Conservation (phyloP, 768 basidiomycete species). For the Leccinum barrowsii region DNA sequence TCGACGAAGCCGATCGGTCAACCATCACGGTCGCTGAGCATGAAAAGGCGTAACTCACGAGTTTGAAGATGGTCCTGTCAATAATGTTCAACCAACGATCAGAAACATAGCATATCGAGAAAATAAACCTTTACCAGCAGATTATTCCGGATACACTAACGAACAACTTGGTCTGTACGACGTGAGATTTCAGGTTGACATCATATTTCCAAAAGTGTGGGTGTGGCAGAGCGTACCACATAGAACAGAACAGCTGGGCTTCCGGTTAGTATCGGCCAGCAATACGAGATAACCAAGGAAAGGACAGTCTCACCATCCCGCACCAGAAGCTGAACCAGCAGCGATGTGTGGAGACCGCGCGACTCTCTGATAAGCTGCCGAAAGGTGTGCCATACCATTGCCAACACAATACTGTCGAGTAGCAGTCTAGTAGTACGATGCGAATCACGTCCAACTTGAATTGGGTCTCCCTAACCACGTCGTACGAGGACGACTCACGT, state of each 20-base stretch:
- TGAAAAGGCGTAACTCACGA: not conserved
- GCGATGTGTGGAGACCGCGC: not conserved
- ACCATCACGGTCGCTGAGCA: not conserved
- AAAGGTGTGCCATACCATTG: slow-evolving; percentile 1
- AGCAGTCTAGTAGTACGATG: slow-evolving; percentile 4
- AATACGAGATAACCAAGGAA: not conserved
- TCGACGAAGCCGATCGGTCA: not conserved
- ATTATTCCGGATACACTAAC: slow-evolving; percentile 4
- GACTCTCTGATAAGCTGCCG: not conserved
- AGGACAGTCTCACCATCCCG: slow-evolving; percentile 2
- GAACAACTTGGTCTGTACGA: slow-evolving; percentile 1
- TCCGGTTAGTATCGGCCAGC: not conserved
- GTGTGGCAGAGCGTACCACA: not conserved
- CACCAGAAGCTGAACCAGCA: too few relatives aligned
- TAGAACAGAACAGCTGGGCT: slow-evolving; percentile 5
- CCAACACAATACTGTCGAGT: slow-evolving; percentile 8
- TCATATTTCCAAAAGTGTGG: not conserved
- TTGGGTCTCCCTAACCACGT: not conserved
- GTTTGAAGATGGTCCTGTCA: slow-evolving; percentile 4
- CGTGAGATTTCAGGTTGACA: not conserved
- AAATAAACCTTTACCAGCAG: slow-evolving; percentile 5
- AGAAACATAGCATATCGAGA: not conserved
- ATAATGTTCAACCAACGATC: not conserved
- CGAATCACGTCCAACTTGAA: not conserved
- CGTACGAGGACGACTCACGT: not conserved